These are phyloP conservation scores for Ogataea glucozyma DNA, from an alignment of 805 yeast species.

Conservation along the genomic window DNA sequence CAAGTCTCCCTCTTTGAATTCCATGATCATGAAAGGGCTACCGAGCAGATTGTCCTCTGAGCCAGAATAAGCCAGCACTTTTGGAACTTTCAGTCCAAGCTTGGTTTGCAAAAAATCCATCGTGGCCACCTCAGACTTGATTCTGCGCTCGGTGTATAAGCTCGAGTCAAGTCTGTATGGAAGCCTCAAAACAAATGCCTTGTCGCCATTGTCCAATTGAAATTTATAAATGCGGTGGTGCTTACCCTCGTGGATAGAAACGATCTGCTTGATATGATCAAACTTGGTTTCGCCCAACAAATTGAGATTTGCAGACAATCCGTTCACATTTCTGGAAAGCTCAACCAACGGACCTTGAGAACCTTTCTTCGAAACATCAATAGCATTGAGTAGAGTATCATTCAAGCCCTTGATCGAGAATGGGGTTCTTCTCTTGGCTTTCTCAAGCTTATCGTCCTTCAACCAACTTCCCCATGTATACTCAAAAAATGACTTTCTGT, in stretches of 20 bases:
- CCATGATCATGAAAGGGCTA: slow-evolving; percentile 80
- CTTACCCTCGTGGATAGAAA: slow-evolving; percentile 90
- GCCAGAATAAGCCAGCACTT: slow-evolving; percentile 66
- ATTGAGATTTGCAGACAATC: slow-evolving; percentile 24
- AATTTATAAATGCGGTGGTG: slow-evolving; percentile 86
- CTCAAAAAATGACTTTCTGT: slow-evolving; percentile 72
- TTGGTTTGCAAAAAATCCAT: slow-evolving; percentile 75
- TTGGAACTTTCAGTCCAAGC: slow-evolving; percentile 69
- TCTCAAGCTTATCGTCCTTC: slow-evolving; percentile 71
- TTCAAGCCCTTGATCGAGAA: slow-evolving; percentile 81
- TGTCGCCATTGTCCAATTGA: slow-evolving; percentile 44
- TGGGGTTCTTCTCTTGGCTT: slow-evolving; percentile 71
- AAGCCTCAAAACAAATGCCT: slow-evolving; percentile 70
- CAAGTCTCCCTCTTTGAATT: slow-evolving; percentile 73
- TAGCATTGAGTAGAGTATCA: slow-evolving; percentile 48
- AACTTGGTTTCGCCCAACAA: slow-evolving; percentile 20
- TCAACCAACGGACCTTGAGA: slow-evolving; percentile 21
- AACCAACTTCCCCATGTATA: slow-evolving; percentile 97
- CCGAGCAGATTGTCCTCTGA: slow-evolving; percentile 61
- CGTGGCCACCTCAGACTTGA: slow-evolving; percentile 92
- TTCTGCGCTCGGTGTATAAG: slow-evolving; percentile 59
- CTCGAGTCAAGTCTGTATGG: slow-evolving; percentile 81
- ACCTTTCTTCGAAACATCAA: slow-evolving; percentile 38
- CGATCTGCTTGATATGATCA: slow-evolving; percentile 61
- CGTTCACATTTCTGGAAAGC: slow-evolving; percentile 20